Evolutionary conservation across 495 filamentous ascomycete species (phyloP).

Genomic region (Aspergillus funiculosus): DNA sequence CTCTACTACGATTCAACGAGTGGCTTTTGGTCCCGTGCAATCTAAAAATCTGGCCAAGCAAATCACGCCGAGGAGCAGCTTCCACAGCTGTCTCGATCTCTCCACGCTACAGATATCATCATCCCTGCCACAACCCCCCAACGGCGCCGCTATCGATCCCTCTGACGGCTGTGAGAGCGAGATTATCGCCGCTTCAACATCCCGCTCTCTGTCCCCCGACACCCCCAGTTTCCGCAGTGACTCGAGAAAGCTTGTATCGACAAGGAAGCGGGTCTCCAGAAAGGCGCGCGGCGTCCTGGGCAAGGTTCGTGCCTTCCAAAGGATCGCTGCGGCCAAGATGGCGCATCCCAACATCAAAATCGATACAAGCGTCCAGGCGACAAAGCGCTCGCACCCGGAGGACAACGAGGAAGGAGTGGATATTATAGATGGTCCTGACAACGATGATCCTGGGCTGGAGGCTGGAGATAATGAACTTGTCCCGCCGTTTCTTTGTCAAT

Average conservation of each 20-base stretch:
- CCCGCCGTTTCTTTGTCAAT: conserved; percentile 41
- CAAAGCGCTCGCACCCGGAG: conserved; percentile 37
- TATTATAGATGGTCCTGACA: conserved; percentile 23
- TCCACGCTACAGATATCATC: conserved; percentile 42
- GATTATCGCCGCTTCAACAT: conserved; percentile 28
- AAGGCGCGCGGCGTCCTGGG: conserved; percentile 46
- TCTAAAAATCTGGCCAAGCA: conserved; percentile 45
- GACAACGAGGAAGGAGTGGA: conserved; percentile 34
- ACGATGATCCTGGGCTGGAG: conserved; percentile 33
- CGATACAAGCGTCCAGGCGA: conserved; percentile 39
- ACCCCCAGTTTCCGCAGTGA: conserved; percentile 28
- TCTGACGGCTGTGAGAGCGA: conserved; percentile 27
- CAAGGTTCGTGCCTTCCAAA: conserved; percentile 43
- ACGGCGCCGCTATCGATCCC: conserved; percentile 22
- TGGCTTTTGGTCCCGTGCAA: conserved; percentile 23
- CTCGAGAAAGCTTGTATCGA: conserved; percentile 29
- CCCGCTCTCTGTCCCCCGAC: conserved; percentile 34
- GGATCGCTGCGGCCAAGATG: conserved; percentile 44
- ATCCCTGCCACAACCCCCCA: conserved; percentile 25
- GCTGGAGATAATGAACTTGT: conserved; percentile 33
- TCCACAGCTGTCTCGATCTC: conserved; percentile 49
- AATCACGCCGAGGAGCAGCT: conserved; percentile 43
- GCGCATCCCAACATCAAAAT: conserved; percentile 44
- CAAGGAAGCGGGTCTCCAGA: conserved; percentile 32
- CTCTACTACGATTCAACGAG: conserved; percentile 8